Base-by-base conservation (phyloP, 1,139 yeast species). In the Martiniozyma asiatica region DNA sequence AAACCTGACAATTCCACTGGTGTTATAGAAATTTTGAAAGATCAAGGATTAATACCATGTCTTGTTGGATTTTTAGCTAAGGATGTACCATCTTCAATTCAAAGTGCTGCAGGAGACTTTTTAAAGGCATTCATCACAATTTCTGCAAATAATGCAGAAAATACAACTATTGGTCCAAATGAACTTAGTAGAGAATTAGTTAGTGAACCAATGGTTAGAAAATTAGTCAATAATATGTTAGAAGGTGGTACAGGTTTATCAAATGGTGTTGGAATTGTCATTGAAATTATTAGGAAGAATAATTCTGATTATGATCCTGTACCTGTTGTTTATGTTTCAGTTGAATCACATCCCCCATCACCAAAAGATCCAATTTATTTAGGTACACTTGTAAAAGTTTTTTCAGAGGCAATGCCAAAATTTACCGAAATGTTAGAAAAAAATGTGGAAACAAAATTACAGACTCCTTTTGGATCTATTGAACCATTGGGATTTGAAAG, bases 401-500 rank as follows among this genome's bases (percentile, higher is more conserved):
- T 92, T 55, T 77, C 94, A 3, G 67, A 68, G 39, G 68, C 78
- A 32, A 76, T 89, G 46, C 74, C 80, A 11, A 62, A 72, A 25
- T 87, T 89, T 55, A 71, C 75, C 32, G 57, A 55, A 19, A 63
- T 76, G 58, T 56, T 78, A 27, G 58, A 46, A 24, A 40, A 42
- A 29, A 39, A 48, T 47, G 40, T 49, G 43, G 39, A 50, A 35
- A 39, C 59, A 22, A 58, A 57, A 6, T 53, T 84, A 40, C 65
- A 69, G 37, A 82, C 95, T 5, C 78, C 85, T 9, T 74, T 76
- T 49, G 85, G 85, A 14, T 53, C 56, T 21, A 74, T 77, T 38
- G 93, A 82, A 55, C 98, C 98, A 1, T 61, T 89, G 24, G 98
- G 98, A 0, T 87, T 87, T 55, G 97, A 89, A 58, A 65, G 97